These are phyloP conservation scores for Boletus bicolor DNA, from an alignment of 768 basidiomycete genomes.

Conservation along the genomic window DNA sequence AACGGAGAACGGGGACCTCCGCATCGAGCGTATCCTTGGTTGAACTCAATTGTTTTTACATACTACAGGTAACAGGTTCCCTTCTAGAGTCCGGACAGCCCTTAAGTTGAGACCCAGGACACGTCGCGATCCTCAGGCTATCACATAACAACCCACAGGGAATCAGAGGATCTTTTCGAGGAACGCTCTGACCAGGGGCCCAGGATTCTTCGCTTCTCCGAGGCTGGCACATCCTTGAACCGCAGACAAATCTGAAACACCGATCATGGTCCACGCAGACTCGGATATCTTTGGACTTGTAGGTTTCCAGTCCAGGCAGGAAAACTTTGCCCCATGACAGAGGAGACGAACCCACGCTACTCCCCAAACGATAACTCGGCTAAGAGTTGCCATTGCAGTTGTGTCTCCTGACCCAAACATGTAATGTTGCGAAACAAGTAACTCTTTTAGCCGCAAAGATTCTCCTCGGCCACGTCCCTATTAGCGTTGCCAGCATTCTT, in stretches of 20 bases:
- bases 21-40: neutral
- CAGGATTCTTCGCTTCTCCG: too few species aligned
- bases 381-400: neutral
- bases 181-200: neutral
- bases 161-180: neutral
- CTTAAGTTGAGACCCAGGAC: too few species aligned
- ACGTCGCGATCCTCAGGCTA: neutral
- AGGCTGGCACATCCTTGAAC: neutral
- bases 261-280: neutral
- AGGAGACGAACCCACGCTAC: neutral
- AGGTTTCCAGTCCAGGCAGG: neutral
- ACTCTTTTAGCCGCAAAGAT: neutral
- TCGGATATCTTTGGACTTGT: neutral
- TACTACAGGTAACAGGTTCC: neutral
- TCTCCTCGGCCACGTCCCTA: neutral
- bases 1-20: too few species aligned
- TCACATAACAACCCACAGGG: neutral
- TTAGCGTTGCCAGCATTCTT: neutral
- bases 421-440: neutral
- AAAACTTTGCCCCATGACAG: neutral
- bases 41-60: neutral
- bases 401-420: neutral
- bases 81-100: too few species aligned
- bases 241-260: neutral
- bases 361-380: neutral